These are phyloP conservation scores for Colletotrichum cordylinicola DNA, from an alignment of 2,329 filamentous ascomycete species.

Conservation along the genomic window DNA sequence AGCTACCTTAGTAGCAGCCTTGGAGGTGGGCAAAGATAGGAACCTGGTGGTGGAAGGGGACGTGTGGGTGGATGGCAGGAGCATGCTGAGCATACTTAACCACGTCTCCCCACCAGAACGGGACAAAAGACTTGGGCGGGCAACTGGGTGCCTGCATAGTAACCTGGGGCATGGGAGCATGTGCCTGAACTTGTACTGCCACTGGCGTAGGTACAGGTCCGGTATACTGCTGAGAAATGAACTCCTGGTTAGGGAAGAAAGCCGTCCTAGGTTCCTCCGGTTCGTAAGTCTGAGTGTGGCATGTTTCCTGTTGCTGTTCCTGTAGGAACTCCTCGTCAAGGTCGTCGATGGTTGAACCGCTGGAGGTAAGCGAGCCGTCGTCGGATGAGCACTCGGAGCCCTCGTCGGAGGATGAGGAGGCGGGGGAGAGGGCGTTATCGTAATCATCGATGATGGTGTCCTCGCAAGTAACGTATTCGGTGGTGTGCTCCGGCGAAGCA, in stretches of 20 bases:
- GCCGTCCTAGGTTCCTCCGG: conserved; percentile 48
- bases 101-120: conserved; percentile 57
- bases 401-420: conserved; percentile 41
- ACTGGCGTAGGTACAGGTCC: conserved; percentile 38
- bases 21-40: conserved; percentile 57
- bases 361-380: conserved; percentile 62
- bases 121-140: conserved; percentile 53
- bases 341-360: conserved; percentile 57
- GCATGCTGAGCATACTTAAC: conserved; percentile 58
- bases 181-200: conserved; percentile 28
- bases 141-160: conserved; percentile 38
- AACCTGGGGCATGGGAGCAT: conserved; percentile 40
- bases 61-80: conserved; percentile 53
- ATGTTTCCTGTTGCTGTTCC: conserved; percentile 49
- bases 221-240: conserved; percentile 49
- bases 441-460: conserved; percentile 49
- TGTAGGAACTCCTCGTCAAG: conserved; percentile 54
- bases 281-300: conserved; percentile 49
- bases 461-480: conserved; percentile 55
- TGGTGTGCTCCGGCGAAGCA: conserved; percentile 45
- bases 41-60: conserved; percentile 59
- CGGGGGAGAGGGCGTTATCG: conserved; percentile 54
- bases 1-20: conserved; percentile 50
- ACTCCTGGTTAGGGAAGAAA: conserved; percentile 51
- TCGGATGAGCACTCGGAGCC: conserved; percentile 55